Evolutionary conservation across 1,284 basidiomycete genomes (phyloP).

Genomic region (Heimioporus retisporus): DNA sequence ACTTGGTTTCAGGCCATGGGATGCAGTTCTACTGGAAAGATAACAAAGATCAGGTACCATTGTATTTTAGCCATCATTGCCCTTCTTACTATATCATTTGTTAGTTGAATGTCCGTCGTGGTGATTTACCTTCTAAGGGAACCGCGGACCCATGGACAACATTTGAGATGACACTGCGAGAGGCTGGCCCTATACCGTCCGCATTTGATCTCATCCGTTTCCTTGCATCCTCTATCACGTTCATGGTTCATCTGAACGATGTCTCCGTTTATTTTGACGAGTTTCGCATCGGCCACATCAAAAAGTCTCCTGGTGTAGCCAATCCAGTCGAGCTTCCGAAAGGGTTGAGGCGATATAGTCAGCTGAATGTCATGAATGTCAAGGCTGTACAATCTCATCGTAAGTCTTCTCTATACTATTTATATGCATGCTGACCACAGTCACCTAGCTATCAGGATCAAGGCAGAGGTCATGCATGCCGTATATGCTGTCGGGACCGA

Average conservation of each 20-base stretch:
- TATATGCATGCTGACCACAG: background rate
- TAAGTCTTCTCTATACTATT: slow-evolving; percentile 15
- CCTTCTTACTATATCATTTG: slow-evolving; percentile 13
- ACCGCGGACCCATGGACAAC: slow-evolving; percentile 78
- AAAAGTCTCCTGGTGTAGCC: slow-evolving; percentile 74
- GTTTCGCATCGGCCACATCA: slow-evolving; percentile 78
- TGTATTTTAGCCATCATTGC: background rate
- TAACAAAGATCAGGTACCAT: slow-evolving; percentile 80
- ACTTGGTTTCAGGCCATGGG: slow-evolving; percentile 72
- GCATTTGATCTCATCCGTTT: slow-evolving; percentile 93
- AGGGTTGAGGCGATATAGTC: slow-evolving; percentile 31
- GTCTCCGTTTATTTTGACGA: slow-evolving; percentile 88
- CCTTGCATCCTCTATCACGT: slow-evolving; percentile 93
- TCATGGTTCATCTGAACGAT: slow-evolving; percentile 87
- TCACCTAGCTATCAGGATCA: slow-evolving; percentile 76
- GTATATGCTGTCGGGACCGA: slow-evolving; percentile 80
- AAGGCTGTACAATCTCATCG: slow-evolving; percentile 31
- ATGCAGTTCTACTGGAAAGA: slow-evolving; percentile 99
- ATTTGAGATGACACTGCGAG: slow-evolving; percentile 92
- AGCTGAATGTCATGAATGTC: slow-evolving; percentile 34
- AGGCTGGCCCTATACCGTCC: slow-evolving; percentile 85
- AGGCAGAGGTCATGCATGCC: slow-evolving; percentile 87
- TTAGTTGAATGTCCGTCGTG: slow-evolving; percentile 83
- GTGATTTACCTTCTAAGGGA: slow-evolving; percentile 63
- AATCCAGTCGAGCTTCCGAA: slow-evolving; percentile 63